Evolutionary conservation across 306 rosid species (phyloP), one percentile per base, ranked within the genome.

Genomic region (Mimosa bimucronata): DNA sequence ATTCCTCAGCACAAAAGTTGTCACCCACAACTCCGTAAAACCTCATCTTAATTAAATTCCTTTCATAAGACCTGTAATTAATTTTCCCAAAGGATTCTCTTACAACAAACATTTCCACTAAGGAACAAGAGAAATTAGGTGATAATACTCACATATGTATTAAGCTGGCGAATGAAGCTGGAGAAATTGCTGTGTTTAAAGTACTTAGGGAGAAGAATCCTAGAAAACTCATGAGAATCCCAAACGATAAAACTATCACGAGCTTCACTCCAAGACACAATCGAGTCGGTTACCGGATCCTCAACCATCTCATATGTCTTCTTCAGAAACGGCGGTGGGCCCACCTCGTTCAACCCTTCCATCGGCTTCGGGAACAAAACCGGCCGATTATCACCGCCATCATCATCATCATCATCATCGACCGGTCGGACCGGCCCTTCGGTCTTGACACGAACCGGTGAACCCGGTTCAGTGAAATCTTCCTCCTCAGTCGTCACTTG

Each of bases 151-250:
- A 95, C 99, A 2, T 95, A 95, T 75, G 98, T 95, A 21, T 95
- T 95, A 73, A 95, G 99, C 84, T 95, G 99, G 78, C 99, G 99
- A 67, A 95, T 79, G 87, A 95, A 95, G 89, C 99, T 95, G n/a
- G 99, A 91, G 89, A 95, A 91, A 73, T 93, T 93, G 45, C 88
- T 77, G 80, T 95, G 99, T 82, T 93, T 95, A 85, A 95, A 93
- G 80, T 90, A 89, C 23, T 85, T 91, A 1, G 98, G 98, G 16
- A 95, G 94, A 37, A 92, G 89, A 34, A 58, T 66, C 68, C 82
- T 88, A 31, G 99, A 89, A 79, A 95, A 90, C 74, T 90, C 92
- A 21, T 93, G 94, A 44, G 86, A 85, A 41, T 93, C 99, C 97
- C 97, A 89, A 77, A 95, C 98, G 13, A 93, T 31, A 81, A 95